A percentile compares a stretch with the other conserved stretches of the same genome.
Conservation (phyloP, 2,329 filamentous ascomycete species). For the Fusarium proliferatum region DNA sequence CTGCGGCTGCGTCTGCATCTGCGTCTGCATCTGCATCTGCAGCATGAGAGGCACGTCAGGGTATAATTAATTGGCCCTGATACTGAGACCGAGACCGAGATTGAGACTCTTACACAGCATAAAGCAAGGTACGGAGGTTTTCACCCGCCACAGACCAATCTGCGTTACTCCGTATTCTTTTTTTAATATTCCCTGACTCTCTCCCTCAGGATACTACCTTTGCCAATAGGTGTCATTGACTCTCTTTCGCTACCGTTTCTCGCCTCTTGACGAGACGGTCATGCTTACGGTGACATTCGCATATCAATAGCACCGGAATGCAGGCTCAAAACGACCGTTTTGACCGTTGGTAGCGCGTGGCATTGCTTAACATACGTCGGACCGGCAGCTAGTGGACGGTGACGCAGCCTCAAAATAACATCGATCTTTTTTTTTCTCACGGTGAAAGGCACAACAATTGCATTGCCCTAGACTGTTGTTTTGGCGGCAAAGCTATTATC, state of each 20-base stretch:
- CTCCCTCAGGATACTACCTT: neutral
- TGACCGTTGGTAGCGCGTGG: slow-evolving; percentile 23
- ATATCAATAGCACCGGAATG: slow-evolving; percentile 15
- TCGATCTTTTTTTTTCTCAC: neutral
- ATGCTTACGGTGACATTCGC: neutral
- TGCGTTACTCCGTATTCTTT: neutral
- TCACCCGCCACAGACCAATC: neutral
- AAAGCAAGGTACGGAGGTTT: neutral
- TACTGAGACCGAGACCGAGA: neutral
- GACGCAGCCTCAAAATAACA: neutral
- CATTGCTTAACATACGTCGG: slow-evolving; percentile 7
- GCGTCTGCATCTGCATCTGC: neutral
- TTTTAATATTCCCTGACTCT: neutral
- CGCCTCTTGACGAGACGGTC: neutral
- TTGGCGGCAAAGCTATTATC: neutral
- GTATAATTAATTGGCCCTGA: neutral
- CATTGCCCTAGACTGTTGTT: neutral
- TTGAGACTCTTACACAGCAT: neutral
- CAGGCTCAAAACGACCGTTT: slow-evolving; percentile 4
- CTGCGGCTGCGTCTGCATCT: neutral
- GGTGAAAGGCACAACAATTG: neutral
- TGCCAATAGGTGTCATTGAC: neutral
- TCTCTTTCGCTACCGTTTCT: neutral
- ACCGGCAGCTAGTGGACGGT: slow-evolving; percentile 6
- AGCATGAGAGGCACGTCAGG: neutral